Evolutionary conservation across 139 green algal genomes (phyloP), one percentile per base, ranked within the genome.

Genomic region (Chlorella sp.): DNA sequence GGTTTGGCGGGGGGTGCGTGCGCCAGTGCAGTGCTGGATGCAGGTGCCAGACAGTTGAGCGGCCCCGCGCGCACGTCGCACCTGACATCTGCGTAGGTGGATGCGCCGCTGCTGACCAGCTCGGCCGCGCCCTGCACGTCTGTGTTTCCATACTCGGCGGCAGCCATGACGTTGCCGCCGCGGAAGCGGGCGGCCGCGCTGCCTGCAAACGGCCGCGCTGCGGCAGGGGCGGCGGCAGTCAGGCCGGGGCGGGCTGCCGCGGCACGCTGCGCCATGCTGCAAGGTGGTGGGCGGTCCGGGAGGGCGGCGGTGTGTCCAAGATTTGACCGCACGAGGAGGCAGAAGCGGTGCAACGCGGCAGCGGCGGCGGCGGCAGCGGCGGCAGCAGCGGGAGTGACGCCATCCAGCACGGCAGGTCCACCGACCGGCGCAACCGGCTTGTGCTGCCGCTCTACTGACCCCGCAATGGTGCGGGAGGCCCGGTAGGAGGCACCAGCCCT

Each of bases 81-180:
- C 77, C 77, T 56, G 24, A 83, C 77, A 17, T 83, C 77, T 13
- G 54, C 77, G 24, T 83, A 83, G 16, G 5, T 24, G 28, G 26
- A 38, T 28, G 34, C 77, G 13, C 34, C 77, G 34, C 41, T 43
- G 28, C 62, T 28, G 30, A 83, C 16, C 40, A 83, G 77, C 40
- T 73, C 40, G 60, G 14, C 62, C 5, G 77, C 77, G 0, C 32
- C 58, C 40, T 83, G 60, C 19, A 83, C 77, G 20, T 83, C 40
- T 0, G 73, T 64, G 20, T 73, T 83, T 3, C 28, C 77, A 41
- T 40, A 83, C 1, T 32, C 38, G 4, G 58, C 60, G 1, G 77
- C 77, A 20, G 30, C 40, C 5, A 41, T 28, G 41, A 73, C 16
- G 26, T 17, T 62, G 40, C 60, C 54, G 14, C 58, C 38, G 1